phyloP scores from a whole-genome alignment of 257 asterid species.

The Salvia splendens region DNA sequence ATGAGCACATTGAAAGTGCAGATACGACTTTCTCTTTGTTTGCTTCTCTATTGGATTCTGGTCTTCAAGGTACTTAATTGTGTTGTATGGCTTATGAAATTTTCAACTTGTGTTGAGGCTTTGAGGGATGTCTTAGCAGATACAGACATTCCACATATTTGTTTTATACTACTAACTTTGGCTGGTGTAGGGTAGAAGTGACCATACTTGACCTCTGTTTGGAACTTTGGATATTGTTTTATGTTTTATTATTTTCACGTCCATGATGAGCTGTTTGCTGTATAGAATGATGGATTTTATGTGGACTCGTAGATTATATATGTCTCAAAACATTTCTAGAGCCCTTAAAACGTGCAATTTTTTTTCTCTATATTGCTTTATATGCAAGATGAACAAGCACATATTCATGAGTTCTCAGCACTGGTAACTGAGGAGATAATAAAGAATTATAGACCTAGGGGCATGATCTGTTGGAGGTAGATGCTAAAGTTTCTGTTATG shows the following conservation, averaged over 20 bases:
- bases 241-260: constrained; percentile 15
- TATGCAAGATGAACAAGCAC: neutral
- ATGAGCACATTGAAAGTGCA: constrained; percentile 52
- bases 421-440: neutral
- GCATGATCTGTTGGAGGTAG: neutral
- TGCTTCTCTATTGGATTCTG: constrained; percentile 90
- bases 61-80: constrained; percentile 71
- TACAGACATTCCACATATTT: constrained; percentile 2
- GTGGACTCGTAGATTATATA: constrained; percentile 12
- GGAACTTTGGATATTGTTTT: constrained; percentile 12
- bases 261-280: constrained; percentile 16
- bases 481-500: constrained; percentile 1
- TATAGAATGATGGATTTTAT: constrained; percentile 4
- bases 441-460: constrained; percentile 3
- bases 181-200: constrained; percentile 1
- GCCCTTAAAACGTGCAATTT: constrained; percentile 1
- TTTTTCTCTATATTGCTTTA: constrained; percentile 13
- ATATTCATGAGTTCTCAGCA: constrained; percentile 18
- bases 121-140: constrained; percentile 21
- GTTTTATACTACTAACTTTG: constrained; percentile 15
- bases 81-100: constrained; percentile 8
- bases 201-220: neutral
- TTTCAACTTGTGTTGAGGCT: constrained; percentile 21
- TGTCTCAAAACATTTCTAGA: neutral
- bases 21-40: constrained; percentile 71